Base-by-base conservation (phyloP, 139 green algal genomes). In the Spirogloea muscicola region DNA sequence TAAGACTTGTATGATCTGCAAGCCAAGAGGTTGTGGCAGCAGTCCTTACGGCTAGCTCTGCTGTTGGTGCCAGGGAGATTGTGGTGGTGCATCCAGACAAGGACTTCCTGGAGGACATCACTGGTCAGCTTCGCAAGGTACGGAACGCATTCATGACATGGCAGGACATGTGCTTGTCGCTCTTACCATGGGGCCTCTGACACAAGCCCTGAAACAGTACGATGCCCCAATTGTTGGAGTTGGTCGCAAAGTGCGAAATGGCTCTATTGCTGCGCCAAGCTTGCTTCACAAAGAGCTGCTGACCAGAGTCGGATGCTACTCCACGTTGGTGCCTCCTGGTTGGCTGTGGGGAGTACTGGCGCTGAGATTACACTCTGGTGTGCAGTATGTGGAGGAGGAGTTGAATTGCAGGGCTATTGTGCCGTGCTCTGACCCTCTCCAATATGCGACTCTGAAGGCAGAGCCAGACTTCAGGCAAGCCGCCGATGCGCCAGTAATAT, bases 371-470 rank as follows among this genome's bases (percentile, higher is more conserved):
- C 21, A 55, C 46, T 21, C n/a, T 21, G n/a, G 21, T 60, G 64
- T 31, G 86, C 67, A 93, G 77, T 98, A 96, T 69, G 90, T 98
- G 39, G 58, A 78, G n/a, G 88, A 92, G 60, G 94, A 98, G 86
- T 76, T 94, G 18, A 98, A 98, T 81, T 88, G 95, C 70, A 71
- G 84, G 5, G 55, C 67, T 9, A 67, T 98, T 27, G 74, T 86
- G 68, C 82, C 81, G 7, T 96, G 90, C 83, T 61, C 65, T 16
- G 89, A 98, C 85, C 82, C 82, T 25, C 76, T 91, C 40, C 77
- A 91, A 76, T 96, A 90, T 60, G 77, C 74, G 25, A 86, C 72
- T 2, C 40, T 96, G 37, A 71, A 85, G 0, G 91, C 91, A 10
- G 87, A 93, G 83, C 94, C 94, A 0, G 91, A 97, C 55, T 98